Percentiles rank a stretch among this genome's conserved stretches.
phyloP scores from a whole-genome alignment of 441 rosid genomes.

The Aleurites moluccanus region DNA sequence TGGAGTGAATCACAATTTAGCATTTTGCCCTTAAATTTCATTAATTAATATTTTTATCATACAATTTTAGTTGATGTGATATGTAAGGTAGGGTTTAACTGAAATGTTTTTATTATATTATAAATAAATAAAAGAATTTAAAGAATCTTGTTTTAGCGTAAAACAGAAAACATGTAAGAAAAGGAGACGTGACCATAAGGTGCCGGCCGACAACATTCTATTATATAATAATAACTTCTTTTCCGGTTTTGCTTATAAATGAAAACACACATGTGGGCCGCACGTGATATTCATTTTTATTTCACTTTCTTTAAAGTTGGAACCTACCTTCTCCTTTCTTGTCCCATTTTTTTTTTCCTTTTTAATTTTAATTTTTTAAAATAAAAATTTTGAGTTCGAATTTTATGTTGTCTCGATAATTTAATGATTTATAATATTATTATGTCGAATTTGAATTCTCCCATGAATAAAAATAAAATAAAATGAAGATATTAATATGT shows the following conservation, averaged over 20 bases:
- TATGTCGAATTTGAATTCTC: no score
- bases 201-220: not conserved
- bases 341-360: not conserved
- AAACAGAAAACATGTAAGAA: not conserved
- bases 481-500: no score
- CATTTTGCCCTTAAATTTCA: conserved; percentile 2
- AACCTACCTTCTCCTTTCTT: conserved; percentile 14
- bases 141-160: not conserved
- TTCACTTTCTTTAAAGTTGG: conserved; percentile 7
- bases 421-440: no score
- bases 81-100: not conserved
- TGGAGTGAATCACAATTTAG: conserved; percentile 7
- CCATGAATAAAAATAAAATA: no score
- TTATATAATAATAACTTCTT: no score
- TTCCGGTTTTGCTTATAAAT: not conserved
- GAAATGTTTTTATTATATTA: not conserved
- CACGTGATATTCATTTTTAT: conserved; percentile 9
- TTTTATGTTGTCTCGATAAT: no score
- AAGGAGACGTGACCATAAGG: not conserved
- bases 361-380: no score
- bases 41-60: not conserved
- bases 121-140: not conserved
- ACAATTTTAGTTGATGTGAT: not conserved
- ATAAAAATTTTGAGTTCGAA: no score
- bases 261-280: conserved; percentile 18